Evolutionary conservation across 352 stramenopile species (phyloP).

Genomic region (Phytophthora capsici): DNA sequence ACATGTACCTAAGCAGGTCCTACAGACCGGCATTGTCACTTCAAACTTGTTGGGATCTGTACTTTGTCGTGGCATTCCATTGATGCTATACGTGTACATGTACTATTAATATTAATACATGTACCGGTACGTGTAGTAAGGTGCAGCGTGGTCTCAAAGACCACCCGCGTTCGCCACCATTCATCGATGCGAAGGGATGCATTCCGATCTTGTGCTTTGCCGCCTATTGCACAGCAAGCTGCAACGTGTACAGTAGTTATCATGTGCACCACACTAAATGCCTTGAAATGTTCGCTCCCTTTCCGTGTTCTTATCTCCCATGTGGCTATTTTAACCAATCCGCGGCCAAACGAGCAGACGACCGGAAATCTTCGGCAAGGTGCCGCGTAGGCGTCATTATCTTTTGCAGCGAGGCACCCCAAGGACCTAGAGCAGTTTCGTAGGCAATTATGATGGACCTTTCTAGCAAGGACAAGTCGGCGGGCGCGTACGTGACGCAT

Average conservation of each 20-base stretch:
- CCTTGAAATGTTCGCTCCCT: conserved; percentile 10
- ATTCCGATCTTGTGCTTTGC: conserved; percentile 4
- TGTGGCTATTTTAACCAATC: conserved; percentile 17
- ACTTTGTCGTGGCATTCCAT: no score
- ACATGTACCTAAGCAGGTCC: no score
- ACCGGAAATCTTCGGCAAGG: conserved; percentile 36
- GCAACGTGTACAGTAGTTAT: neutral
- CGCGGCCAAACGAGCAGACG: conserved; percentile 14
- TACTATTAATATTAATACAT: no score
- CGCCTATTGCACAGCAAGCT: neutral
- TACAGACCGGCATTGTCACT: no score
- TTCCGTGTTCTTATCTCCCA: conserved; percentile 10
- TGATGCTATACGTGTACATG: no score
- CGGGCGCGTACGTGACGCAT: conserved; percentile 47
- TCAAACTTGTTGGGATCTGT: no score
- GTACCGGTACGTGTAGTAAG: no score
- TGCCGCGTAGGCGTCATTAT: conserved; percentile 34
- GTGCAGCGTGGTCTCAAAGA: no score
- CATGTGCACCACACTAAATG: conserved; percentile 16
- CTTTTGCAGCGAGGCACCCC: conserved; percentile 14
- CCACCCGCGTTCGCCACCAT: neutral
- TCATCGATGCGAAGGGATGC: neutral
- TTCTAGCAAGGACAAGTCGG: conserved; percentile 62
- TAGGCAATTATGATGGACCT: conserved; percentile 50
- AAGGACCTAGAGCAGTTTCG: neutral